Percentiles rank a stretch among this genome's conserved stretches.
These are phyloP conservation scores for Aspergillus chevalieri DNA, from an alignment of 2,329 filamentous ascomycete species.

Conservation along the genomic window DNA sequence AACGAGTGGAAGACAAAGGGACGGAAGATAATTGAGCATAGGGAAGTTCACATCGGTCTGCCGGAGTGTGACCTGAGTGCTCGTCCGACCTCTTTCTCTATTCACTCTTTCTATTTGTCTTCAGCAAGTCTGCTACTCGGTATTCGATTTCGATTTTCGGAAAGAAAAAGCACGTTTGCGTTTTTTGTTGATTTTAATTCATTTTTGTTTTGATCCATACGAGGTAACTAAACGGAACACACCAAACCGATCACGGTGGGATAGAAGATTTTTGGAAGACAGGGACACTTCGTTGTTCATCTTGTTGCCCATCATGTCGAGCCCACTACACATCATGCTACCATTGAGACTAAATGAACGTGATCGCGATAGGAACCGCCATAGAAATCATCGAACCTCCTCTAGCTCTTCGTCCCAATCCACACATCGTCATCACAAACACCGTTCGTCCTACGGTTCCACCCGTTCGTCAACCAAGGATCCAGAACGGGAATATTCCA, in stretches of 20 bases:
- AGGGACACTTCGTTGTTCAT: slow-evolving; percentile 7
- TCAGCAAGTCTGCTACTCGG: neutral
- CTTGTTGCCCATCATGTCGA: slow-evolving; percentile 11
- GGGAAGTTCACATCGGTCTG: too few relatives aligned
- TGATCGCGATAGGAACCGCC: slow-evolving; percentile 23
- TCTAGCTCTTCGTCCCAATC: slow-evolving; percentile 20
- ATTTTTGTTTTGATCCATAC: slow-evolving; percentile 2
- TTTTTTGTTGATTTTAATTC: neutral
- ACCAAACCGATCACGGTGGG: slow-evolving; percentile 8
- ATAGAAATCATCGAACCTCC: slow-evolving; percentile 19
- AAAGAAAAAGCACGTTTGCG: neutral
- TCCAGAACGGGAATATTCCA: slow-evolving; percentile 22
- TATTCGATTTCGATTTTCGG: neutral
- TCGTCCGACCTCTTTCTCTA: neutral
- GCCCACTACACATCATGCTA: slow-evolving; percentile 27
- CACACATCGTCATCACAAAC: slow-evolving; percentile 13
- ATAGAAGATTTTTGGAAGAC: slow-evolving; percentile 7
- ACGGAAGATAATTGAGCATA: too few relatives aligned
- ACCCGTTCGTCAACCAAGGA: slow-evolving; percentile 31
- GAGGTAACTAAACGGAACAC: slow-evolving; percentile 18
- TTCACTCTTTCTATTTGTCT: neutral
- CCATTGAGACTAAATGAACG: slow-evolving; percentile 33
- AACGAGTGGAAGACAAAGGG: too few relatives aligned
- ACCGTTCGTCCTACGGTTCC: slow-evolving; percentile 23
- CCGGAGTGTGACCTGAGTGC: too few relatives aligned